phyloP scores from a whole-genome alignment of 2,329 filamentous ascomycete species.

The Pseudofabraea citricarpa region DNA sequence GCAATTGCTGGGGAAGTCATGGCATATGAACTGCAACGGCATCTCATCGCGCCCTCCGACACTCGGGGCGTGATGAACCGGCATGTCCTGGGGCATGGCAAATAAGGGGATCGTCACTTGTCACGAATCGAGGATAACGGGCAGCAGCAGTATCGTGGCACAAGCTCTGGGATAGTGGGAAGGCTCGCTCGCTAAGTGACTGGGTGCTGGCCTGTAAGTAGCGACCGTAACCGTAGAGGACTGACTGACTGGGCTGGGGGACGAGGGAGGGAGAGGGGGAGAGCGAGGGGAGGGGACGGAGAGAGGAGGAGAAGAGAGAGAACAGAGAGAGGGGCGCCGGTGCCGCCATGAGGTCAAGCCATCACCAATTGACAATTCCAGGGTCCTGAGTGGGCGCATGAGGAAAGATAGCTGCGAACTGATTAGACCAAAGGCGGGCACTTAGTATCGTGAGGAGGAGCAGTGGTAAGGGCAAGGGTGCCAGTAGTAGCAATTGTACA shows the following conservation, averaged over 20 bases:
- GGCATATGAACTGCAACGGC: not conserved
- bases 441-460: too few relatives aligned
- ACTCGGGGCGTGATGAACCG: too few relatives aligned
- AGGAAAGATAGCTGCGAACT: too few relatives aligned
- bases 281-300: not conserved
- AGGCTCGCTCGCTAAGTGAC: too few relatives aligned
- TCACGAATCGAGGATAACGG: not conserved
- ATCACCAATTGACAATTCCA: slow-evolving; percentile 2
- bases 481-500: too few relatives aligned
- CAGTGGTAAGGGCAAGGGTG: too few relatives aligned
- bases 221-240: not conserved
- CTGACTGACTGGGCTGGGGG: not conserved
- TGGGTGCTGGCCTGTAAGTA: too few relatives aligned
- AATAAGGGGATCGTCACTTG: not conserved
- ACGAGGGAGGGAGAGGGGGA: not conserved
- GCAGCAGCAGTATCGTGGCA: not conserved
- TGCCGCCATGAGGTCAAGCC: not conserved
- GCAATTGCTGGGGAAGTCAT: not conserved
- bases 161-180: too few relatives aligned
- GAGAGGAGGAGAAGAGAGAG: not conserved
- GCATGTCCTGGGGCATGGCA: too few relatives aligned
- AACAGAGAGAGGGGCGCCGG: not conserved
- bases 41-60: not conserved
- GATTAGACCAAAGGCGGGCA: too few relatives aligned
- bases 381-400: not conserved